Evolutionary conservation across 2,329 filamentous ascomycete genomes (phyloP).

Genomic region (Fusarium sp.): DNA sequence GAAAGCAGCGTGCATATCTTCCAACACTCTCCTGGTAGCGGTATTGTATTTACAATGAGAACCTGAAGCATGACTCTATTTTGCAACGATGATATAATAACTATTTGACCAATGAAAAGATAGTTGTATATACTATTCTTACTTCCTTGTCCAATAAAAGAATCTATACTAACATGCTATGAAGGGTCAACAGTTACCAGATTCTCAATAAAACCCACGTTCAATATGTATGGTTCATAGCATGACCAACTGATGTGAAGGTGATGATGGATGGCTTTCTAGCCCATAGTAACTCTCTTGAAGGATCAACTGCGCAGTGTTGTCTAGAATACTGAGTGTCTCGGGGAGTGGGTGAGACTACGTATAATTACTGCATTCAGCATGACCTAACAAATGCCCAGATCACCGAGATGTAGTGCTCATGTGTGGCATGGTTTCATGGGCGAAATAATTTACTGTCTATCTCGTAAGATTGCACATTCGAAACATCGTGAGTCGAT

Average conservation of each 20-base stretch:
- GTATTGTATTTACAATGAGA: neutral
- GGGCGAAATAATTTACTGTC: neutral
- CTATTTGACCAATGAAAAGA: neutral
- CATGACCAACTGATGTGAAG: too few relatives aligned
- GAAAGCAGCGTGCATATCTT: neutral
- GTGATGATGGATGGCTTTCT: too few relatives aligned
- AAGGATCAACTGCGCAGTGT: too few relatives aligned
- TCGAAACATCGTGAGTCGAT: neutral
- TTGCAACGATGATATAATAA: accelerated
- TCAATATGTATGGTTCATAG: too few relatives aligned
- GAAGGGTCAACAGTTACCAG: too few relatives aligned
- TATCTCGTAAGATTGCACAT: neutral
- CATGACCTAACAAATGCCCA: too few relatives aligned
- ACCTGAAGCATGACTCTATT: neutral
- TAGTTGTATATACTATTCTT: neutral
- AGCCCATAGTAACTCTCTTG: too few relatives aligned
- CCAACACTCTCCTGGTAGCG: neutral
- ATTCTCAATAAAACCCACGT: too few relatives aligned
- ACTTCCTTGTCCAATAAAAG: too few relatives aligned
- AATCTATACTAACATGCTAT: too few relatives aligned
- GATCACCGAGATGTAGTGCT: neutral
- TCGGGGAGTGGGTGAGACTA: neutral
- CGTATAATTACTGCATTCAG: neutral
- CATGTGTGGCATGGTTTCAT: neutral
- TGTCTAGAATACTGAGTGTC: neutral